phyloP scores from a whole-genome alignment of 73 alveolate species.

The Paramecium sonneborni region DNA sequence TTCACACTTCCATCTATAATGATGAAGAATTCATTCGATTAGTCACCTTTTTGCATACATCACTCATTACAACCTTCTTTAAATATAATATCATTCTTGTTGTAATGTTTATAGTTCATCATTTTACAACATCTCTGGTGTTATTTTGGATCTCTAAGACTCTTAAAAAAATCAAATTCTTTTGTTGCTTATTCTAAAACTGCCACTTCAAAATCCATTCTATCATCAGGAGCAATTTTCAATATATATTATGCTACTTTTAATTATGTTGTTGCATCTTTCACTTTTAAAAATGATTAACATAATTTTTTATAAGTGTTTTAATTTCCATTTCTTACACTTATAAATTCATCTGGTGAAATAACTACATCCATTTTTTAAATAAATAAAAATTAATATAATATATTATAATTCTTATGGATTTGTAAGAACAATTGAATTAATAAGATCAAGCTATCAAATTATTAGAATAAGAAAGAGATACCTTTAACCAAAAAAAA shows the following conservation, averaged over 20 bases:
- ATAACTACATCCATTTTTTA: neutral
- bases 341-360: slow-evolving; percentile 4
- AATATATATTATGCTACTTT: neutral
- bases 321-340: neutral
- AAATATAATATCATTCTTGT: slow-evolving; percentile 27
- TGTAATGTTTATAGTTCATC: neutral
- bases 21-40: slow-evolving; percentile 38
- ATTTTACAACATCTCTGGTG: slow-evolving; percentile 44
- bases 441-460: neutral
- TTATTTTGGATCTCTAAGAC: neutral
- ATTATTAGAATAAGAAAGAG: neutral
- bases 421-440: neutral
- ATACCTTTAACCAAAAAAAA: neutral
- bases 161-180: slow-evolving; percentile 6
- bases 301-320: slow-evolving; percentile 17
- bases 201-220: slow-evolving; percentile 29
- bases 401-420: neutral
- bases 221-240: neutral
- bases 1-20: slow-evolving; percentile 51
- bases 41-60: slow-evolving; percentile 26
- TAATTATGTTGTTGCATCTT: neutral
- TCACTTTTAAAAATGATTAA: neutral
- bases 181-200: slow-evolving; percentile 33
- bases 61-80: slow-evolving; percentile 17
- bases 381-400: neutral